Evolutionary conservation across 2,329 filamentous ascomycete genomes (phyloP).

Genomic region (Pseudopyricularia cyperi): DNA sequence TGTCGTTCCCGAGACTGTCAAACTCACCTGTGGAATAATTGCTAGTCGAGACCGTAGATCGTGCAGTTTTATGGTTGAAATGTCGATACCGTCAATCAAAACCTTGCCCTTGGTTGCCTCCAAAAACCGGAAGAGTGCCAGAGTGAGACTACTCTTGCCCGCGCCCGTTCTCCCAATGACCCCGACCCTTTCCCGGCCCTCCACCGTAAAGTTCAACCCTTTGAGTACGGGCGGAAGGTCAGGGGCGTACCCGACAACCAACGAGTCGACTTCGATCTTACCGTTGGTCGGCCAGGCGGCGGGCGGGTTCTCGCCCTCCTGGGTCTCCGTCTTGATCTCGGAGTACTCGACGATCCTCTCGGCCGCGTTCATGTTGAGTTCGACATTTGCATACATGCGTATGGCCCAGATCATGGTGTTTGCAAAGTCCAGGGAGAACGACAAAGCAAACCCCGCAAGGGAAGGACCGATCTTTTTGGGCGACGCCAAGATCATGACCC

Average conservation of each 20-base stretch:
- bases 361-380: slow-evolving; percentile 67
- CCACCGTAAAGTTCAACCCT: slow-evolving; percentile 53
- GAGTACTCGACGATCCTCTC: slow-evolving; percentile 68
- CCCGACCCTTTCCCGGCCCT: slow-evolving; percentile 57
- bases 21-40: slow-evolving; percentile 55
- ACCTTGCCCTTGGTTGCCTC: slow-evolving; percentile 55
- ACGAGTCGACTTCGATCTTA: slow-evolving; percentile 56
- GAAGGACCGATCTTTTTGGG: slow-evolving; percentile 48
- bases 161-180: slow-evolving; percentile 68
- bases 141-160: slow-evolving; percentile 63
- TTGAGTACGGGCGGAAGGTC: slow-evolving; percentile 60
- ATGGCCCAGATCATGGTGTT: slow-evolving; percentile 51
- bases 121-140: slow-evolving; percentile 67
- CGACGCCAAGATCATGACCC: slow-evolving; percentile 48
- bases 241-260: slow-evolving; percentile 59
- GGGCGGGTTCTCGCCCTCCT: slow-evolving; percentile 46
- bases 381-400: slow-evolving; percentile 54
- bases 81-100: slow-evolving; percentile 60
- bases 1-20: background rate
- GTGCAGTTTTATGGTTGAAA: slow-evolving; percentile 56
- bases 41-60: slow-evolving; percentile 61
- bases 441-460: slow-evolving; percentile 62
- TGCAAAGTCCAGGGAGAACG: slow-evolving; percentile 60
- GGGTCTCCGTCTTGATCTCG: slow-evolving; percentile 52
- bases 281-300: slow-evolving; percentile 65